A percentile compares a stretch with the other conserved stretches of the same genome.
Conservation (phyloP, 768 basidiomycete genomes). For the Baorangia bicolor region DNA sequence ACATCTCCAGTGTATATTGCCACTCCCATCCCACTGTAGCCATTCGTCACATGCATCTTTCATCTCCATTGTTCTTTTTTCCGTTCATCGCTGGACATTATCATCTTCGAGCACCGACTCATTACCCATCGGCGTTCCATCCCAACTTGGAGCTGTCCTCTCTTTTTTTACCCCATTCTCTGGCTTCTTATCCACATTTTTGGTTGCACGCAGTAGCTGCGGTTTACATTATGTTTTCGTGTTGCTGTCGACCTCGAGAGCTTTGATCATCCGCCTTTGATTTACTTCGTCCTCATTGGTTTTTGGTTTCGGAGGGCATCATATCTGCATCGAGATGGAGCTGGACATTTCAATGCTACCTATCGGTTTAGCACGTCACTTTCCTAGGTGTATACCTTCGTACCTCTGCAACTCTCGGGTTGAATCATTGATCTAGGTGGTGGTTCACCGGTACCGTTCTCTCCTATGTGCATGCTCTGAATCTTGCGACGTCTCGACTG, state of each 20-base stretch:
- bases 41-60: slow-evolving; percentile 29
- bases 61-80: slow-evolving; percentile 1
- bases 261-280: slow-evolving; percentile 5
- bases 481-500: not conserved
- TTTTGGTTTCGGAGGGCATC: slow-evolving; percentile 5
- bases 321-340: slow-evolving; percentile 22
- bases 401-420: not conserved
- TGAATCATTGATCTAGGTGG: not conserved
- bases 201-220: not conserved
- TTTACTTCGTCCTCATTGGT: slow-evolving; percentile 1
- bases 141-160: slow-evolving; percentile 13
- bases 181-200: not conserved
- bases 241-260: not conserved
- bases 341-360: slow-evolving; percentile 15
- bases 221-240: not conserved
- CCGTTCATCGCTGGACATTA: not conserved
- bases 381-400: slow-evolving; percentile 1
- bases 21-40: slow-evolving; percentile 31
- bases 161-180: slow-evolving; percentile 10
- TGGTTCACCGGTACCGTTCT: not conserved
- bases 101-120: not conserved
- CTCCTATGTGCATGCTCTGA: not conserved
- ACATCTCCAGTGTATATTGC: slow-evolving; percentile 32
- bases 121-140: slow-evolving; percentile 2
- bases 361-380: slow-evolving; percentile 1